Base-by-base conservation (phyloP, 148 eudicot genomes). In the Chenopodium suecicum region DNA sequence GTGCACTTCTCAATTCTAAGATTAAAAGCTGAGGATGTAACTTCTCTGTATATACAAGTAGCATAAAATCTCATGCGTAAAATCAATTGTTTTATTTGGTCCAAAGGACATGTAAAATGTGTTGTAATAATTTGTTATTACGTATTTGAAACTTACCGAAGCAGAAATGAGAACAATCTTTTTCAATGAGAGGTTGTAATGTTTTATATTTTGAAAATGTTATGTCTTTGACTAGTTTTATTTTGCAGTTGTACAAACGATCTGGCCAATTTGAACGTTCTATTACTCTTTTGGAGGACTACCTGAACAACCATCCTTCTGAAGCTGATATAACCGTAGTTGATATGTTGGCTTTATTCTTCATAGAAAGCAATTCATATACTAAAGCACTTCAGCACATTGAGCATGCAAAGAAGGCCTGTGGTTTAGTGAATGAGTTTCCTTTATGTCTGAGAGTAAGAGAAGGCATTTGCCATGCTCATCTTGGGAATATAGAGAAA, bases 391-490 rank as follows among this genome's bases (percentile, higher is more conserved):
- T 95, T 88, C 85, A 89, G 80, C 91, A 80, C 80, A 93, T 95
- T 82, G 91, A 91, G 87, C 80, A 80, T 80, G 91, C 90, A 58
- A 87, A 89, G 68, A 76, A 82, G 64, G 81, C 77, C 46, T 79
- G 73, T 82, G 76, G 80, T 85, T 56, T 77, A 78, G 86, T 72
- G 37, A 85, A 86, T 81, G 88, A 88, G 78, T 74, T 86, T 62
- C 97, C 94, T 25, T 78, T 88, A 52, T 29, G 82, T 81, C 82
- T 95, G 67, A 84, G 78, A 14, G 78, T 89, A 76, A 90, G 89
- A 88, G 96, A 90, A 84, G 98, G 98, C 81, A 88, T 95, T 79
- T 93, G 97, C 68, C 88, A 91, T 78, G 86, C 86, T 79, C 88
- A 91, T 84, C 94, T 92, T 80, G 94, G 94, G 65, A 77, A 89